phyloP scores from a whole-genome alignment of 495 filamentous ascomycete genomes.

The Umbilicaria muhlenbergii region DNA sequence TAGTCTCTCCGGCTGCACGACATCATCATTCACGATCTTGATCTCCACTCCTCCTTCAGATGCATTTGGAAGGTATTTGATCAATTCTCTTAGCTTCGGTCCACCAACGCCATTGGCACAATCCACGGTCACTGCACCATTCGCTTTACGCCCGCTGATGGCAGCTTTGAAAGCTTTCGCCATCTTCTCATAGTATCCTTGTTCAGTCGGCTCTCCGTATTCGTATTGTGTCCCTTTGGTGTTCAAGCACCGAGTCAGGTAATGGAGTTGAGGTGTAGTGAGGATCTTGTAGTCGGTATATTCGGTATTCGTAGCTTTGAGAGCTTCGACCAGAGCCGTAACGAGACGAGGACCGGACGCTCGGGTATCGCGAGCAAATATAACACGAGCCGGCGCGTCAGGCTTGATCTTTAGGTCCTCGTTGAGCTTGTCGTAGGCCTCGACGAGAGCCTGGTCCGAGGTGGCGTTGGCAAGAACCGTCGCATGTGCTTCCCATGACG shows the following conservation, averaged over 20 bases:
- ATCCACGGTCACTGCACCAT: slow-evolving; percentile 68
- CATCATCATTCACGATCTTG: slow-evolving; percentile 80
- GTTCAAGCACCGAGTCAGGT: slow-evolving; percentile 87
- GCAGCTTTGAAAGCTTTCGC: slow-evolving; percentile 63
- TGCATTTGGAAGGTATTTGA: slow-evolving; percentile 61
- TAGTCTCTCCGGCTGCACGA: slow-evolving; percentile 71
- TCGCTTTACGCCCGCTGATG: slow-evolving; percentile 55
- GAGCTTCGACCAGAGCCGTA: slow-evolving; percentile 54
- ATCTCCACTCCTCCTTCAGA: slow-evolving; percentile 55
- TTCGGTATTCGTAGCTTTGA: slow-evolving; percentile 58
- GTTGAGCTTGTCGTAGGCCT: slow-evolving; percentile 59
- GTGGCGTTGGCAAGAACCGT: slow-evolving; percentile 76
- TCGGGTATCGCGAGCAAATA: slow-evolving; percentile 85
- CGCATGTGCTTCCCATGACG: slow-evolving; percentile 76
- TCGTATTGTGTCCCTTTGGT: slow-evolving; percentile 65
- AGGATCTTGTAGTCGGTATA: slow-evolving; percentile 70
- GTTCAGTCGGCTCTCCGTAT: slow-evolving; percentile 78
- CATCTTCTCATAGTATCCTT: slow-evolving; percentile 91
- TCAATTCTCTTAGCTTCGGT: slow-evolving; percentile 72
- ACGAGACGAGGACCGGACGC: slow-evolving; percentile 78
- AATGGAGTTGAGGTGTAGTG: slow-evolving; percentile 93
- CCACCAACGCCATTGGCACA: slow-evolving; percentile 96
- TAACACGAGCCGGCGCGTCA: slow-evolving; percentile 54
- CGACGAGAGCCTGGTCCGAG: slow-evolving; percentile 53
- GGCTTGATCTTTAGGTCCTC: slow-evolving; percentile 59